phyloP scores from a whole-genome alignment of 1,139 yeast genomes.

The Insectozyma bohioensis region DNA sequence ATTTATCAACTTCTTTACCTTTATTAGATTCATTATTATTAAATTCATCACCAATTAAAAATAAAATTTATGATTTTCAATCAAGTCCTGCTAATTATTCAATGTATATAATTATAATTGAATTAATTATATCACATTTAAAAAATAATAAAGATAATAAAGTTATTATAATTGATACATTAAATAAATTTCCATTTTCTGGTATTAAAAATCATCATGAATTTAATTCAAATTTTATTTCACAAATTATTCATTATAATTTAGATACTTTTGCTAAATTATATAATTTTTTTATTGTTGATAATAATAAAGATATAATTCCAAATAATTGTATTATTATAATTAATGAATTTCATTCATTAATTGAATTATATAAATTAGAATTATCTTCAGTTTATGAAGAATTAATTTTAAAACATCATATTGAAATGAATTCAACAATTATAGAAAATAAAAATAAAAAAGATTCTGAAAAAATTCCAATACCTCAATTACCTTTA shows the following conservation, averaged over 20 bases:
- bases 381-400: slow-evolving; percentile 37
- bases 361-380: slow-evolving; percentile 35
- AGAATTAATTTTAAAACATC: slow-evolving; percentile 34
- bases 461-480: slow-evolving; percentile 9
- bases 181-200: slow-evolving; percentile 31
- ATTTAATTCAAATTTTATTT: slow-evolving; percentile 16
- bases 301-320: slow-evolving; percentile 13
- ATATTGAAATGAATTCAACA: slow-evolving; percentile 26
- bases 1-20: slow-evolving; percentile 27
- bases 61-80: slow-evolving; percentile 38
- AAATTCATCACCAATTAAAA: slow-evolving; percentile 12
- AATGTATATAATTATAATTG: slow-evolving; percentile 21
- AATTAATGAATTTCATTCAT: slow-evolving; percentile 36
- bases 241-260: slow-evolving; percentile 10
- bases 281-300: slow-evolving; percentile 21
- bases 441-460: slow-evolving; percentile 18
- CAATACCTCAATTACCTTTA: slow-evolving; percentile 32
- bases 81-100: slow-evolving; percentile 34
- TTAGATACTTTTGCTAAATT: slow-evolving; percentile 32
- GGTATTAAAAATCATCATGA: slow-evolving; percentile 19
- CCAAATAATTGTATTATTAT: slow-evolving; percentile 21
- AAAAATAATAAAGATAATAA: slow-evolving; percentile 11
- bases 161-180: slow-evolving; percentile 32
- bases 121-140: slow-evolving; percentile 32
- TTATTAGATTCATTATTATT: slow-evolving; percentile 25